These are phyloP conservation scores for Colletotrichum cereale DNA, from an alignment of 2,329 filamentous ascomycete genomes.

Conservation along the genomic window DNA sequence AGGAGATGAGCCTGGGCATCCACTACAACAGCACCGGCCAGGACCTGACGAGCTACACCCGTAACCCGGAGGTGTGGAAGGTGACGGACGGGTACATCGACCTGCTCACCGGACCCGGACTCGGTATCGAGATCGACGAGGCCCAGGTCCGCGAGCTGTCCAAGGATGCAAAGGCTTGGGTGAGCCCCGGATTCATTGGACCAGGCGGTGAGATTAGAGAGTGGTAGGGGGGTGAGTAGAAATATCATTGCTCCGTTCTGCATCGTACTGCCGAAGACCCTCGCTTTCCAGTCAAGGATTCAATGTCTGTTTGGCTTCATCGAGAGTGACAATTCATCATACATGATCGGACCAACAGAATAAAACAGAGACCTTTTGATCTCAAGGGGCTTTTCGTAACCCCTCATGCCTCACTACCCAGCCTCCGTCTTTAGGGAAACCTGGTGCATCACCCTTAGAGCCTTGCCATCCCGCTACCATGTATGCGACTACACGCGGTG, in stretches of 20 bases:
- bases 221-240: constrained; percentile 64
- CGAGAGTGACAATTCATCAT: rapidly evolving
- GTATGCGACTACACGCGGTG: constrained; percentile 48
- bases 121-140: constrained; percentile 81
- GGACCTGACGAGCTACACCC: constrained; percentile 76
- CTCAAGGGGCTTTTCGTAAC: constrained; percentile 46
- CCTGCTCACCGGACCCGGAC: constrained; percentile 68
- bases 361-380: neutral
- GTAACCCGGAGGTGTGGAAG: constrained; percentile 73
- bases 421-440: constrained; percentile 51
- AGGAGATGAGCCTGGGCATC: constrained; percentile 84
- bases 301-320: neutral
- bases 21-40: constrained; percentile 79
- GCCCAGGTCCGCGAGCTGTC: constrained; percentile 72
- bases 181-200: constrained; percentile 74
- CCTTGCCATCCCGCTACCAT: constrained; percentile 46
- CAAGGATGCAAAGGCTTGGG: constrained; percentile 72
- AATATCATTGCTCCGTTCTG: neutral
- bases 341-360: neutral
- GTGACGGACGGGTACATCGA: constrained; percentile 76
- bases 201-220: constrained; percentile 76
- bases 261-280: too few species aligned
- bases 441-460: constrained; percentile 46
- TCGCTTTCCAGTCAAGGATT: too few species aligned
- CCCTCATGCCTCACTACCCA: constrained; percentile 53